Evolutionary conservation across 2,329 filamentous ascomycete species (phyloP).

Genomic region (Pseudogymnoascus sp.): DNA sequence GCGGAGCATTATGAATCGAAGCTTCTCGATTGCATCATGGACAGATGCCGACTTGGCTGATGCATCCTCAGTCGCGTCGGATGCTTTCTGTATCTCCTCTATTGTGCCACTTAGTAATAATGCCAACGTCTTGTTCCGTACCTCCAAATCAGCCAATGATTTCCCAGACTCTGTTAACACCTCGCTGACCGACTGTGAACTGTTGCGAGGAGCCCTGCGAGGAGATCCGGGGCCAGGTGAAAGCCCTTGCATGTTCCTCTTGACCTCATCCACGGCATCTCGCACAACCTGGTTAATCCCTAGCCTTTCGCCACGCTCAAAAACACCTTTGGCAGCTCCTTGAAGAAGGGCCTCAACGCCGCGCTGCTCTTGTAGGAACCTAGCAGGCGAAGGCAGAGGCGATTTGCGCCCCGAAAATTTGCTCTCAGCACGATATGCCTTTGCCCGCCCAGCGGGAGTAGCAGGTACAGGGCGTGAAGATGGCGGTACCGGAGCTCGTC

Average conservation of each 20-base stretch:
- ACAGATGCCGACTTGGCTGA: slow-evolving; percentile 38
- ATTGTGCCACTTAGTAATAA: slow-evolving; percentile 61
- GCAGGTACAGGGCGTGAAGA: slow-evolving; percentile 21
- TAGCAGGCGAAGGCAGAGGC: slow-evolving; percentile 26
- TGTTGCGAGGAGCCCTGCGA: slow-evolving; percentile 18
- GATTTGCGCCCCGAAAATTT: slow-evolving; percentile 21
- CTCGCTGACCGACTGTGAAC: slow-evolving; percentile 27
- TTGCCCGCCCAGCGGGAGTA: slow-evolving; percentile 22
- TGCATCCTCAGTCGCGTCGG: slow-evolving; percentile 41
- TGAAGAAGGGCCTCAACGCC: slow-evolving; percentile 65
- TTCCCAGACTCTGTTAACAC: slow-evolving; percentile 24
- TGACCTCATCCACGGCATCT: slow-evolving; percentile 73
- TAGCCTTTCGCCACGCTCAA: slow-evolving; percentile 65
- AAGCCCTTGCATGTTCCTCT: slow-evolving; percentile 62
- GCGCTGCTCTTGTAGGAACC: slow-evolving; percentile 39
- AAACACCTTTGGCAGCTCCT: slow-evolving; percentile 65
- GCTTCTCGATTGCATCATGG: slow-evolving; percentile 51
- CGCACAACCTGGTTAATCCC: slow-evolving; percentile 73
- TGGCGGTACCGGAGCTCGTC: slow-evolving; percentile 37
- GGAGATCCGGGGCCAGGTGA: slow-evolving; percentile 28
- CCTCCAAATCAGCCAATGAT: slow-evolving; percentile 47
- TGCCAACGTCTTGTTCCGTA: slow-evolving; percentile 58
- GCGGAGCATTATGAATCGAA: slow-evolving; percentile 57
- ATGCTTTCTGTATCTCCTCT: slow-evolving; percentile 51
- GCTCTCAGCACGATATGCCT: slow-evolving; percentile 17